Percentiles rank a stretch among this genome's conserved stretches.
Conservation (phyloP, 2,329 filamentous ascomycete genomes). For the Botrytis fragariae region DNA sequence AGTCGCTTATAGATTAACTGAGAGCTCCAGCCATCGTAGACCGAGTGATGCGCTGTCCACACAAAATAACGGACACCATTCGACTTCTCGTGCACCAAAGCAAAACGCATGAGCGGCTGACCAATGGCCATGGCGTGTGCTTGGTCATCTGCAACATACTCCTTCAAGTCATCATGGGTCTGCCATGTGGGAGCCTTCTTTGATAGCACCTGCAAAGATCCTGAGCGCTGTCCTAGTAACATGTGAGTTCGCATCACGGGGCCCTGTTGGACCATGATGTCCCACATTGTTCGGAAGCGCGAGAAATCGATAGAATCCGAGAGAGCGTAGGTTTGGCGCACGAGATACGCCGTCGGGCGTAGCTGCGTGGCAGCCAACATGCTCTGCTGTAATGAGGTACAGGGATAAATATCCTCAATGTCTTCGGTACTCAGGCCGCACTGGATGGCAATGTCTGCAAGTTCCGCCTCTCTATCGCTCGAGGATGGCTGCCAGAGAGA, state of each 20-base stretch:
- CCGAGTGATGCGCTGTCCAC: slow-evolving; percentile 4
- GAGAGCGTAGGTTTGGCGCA: neutral
- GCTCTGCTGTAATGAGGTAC: neutral
- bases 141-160: neutral
- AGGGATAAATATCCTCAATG: slow-evolving; percentile 11
- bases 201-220: neutral
- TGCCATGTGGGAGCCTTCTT: neutral
- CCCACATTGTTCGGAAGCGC: neutral
- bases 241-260: slow-evolving; percentile 2
- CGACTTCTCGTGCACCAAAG: neutral
- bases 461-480: neutral
- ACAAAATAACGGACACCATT: neutral
- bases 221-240: neutral
- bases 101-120: neutral
- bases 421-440: neutral
- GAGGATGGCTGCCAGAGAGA: neutral
- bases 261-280: neutral
- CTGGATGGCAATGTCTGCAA: neutral
- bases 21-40: slow-evolving; percentile 2
- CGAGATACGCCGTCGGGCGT: neutral
- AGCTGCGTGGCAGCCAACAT: neutral
- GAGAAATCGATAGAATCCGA: neutral
- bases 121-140: neutral
- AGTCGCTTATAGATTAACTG: no score
- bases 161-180: neutral